phyloP scores from a whole-genome alignment of 495 filamentous ascomycete genomes.

The Daldinia childiae region DNA sequence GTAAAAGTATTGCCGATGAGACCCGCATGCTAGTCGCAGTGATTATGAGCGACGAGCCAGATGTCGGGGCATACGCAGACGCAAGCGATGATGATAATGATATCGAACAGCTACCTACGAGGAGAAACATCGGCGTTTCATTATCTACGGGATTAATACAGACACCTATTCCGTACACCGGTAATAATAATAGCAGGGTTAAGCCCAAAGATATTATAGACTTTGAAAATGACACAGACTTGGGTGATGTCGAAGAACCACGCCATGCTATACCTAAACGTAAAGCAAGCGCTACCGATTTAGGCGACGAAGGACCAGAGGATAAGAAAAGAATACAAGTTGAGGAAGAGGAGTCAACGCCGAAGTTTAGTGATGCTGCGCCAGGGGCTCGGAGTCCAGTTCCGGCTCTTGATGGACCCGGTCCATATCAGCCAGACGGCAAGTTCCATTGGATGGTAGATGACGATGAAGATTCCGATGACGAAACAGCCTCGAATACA shows the following conservation, averaged over 20 bases:
- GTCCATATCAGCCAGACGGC: constrained; percentile 3
- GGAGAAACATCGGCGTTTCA: constrained; percentile 21
- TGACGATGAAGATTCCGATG: constrained; percentile 39
- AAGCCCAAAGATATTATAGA: constrained; percentile 37
- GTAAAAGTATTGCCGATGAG: constrained; percentile 77
- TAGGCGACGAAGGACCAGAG: constrained; percentile 49
- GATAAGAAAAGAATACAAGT: constrained; percentile 45
- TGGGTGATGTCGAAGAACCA: not conserved
- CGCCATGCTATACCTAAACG: constrained; percentile 38
- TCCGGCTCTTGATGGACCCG: not conserved
- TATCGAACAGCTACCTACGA: not conserved
- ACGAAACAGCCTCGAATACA: constrained; percentile 14
- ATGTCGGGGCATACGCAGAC: constrained; percentile 35
- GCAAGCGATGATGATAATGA: constrained; percentile 14
- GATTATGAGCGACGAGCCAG: constrained; percentile 59
- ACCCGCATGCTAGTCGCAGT: constrained; percentile 73
- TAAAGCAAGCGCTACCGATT: constrained; percentile 48
- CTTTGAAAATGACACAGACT: constrained; percentile 28
- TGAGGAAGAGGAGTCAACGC: constrained; percentile 44
- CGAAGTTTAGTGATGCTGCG: constrained; percentile 45
- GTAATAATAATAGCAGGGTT: not conserved
- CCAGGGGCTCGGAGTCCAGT: constrained; percentile 38
- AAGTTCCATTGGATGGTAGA: constrained; percentile 46
- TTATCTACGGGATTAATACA: constrained; percentile 29
- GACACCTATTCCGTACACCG: constrained; percentile 1